Evolutionary conservation across 345 rosid species (phyloP).

Genomic region (Moricandia arvensis): DNA sequence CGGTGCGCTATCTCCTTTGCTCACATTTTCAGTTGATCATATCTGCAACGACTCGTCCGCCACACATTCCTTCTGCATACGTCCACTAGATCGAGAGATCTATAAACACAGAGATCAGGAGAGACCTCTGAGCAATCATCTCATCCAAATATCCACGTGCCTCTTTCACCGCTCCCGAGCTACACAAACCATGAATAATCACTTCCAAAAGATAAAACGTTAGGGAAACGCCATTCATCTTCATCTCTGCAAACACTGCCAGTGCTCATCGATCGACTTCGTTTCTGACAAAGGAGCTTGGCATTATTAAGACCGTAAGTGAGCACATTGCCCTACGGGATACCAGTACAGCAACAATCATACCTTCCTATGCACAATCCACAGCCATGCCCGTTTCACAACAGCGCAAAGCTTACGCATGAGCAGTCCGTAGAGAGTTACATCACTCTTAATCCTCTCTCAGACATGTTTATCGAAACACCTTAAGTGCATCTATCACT

Average conservation of each 20-base stretch:
- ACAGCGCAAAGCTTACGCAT: background rate
- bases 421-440: background rate
- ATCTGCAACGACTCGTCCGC: constrained; percentile 8
- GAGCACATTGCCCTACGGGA: background rate
- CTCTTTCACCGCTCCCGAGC: background rate
- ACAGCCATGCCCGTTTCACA: background rate
- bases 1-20: background rate
- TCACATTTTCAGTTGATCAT: background rate
- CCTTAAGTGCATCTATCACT: background rate
- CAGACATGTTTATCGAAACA: constrained; percentile 21
- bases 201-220: background rate
- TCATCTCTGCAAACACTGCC: background rate
- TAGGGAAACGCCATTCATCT: background rate
- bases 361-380: constrained; percentile 1
- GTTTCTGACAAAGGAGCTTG: background rate
- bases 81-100: background rate
- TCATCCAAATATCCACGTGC: background rate
- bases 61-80: background rate
- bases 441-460: background rate
- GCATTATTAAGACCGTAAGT: background rate
- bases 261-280: background rate
- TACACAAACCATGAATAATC: background rate
- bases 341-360: background rate
- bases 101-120: background rate
- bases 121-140: background rate